Evolutionary conservation across 2,329 filamentous ascomycete genomes (phyloP), one percentile per base, ranked within the genome.

Genomic region (Colletotrichum simmondsii): DNA sequence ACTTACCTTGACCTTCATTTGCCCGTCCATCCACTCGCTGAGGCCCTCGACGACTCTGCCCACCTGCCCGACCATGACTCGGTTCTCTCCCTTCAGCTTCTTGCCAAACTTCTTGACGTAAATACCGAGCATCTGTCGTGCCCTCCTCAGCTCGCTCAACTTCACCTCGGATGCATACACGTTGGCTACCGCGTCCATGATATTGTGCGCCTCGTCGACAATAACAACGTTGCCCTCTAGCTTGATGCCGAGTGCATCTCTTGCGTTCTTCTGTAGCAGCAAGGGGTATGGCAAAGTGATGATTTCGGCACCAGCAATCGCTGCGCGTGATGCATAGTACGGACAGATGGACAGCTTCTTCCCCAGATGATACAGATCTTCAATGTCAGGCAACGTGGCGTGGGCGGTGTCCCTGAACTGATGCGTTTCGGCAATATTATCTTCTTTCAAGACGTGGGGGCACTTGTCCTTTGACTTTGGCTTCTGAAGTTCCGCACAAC

Each of bases 181-280:
- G 58, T 92, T 93, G 19, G 94, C 90, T 58, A 99, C 94, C 0
- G 96, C 95, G 80, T 98, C 95, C 93, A 98, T 98, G 65, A 99
- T 90, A 79, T 99, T 99, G 80, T 99, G 97, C 0, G 97, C 97
- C 85, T 99, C 97, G 77, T 99, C 97, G 60, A 99, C 94, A 30
- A 99, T 93, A n/a, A 99, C 92, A 0, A 99, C 87, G 78, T 97
- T 97, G 5, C 92, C 91, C 77, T 97, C 95, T 10, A 99, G 83
- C 28, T 93, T 96, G 56, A 99, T 91, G 0, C 93, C 93, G 0
- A 99, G 87, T 0, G 97, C 95, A 73, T 98, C 95, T 61, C 97
- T 88, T 0, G 97, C 95, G 4, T 92, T 94, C 77, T 92, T 94
- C 78, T 98, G 97, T 3, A 99, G 85, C 0, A 99, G 87, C 7